Base-by-base conservation (phyloP, 2,329 filamentous ascomycete species). In the Fusarium sp. region DNA sequence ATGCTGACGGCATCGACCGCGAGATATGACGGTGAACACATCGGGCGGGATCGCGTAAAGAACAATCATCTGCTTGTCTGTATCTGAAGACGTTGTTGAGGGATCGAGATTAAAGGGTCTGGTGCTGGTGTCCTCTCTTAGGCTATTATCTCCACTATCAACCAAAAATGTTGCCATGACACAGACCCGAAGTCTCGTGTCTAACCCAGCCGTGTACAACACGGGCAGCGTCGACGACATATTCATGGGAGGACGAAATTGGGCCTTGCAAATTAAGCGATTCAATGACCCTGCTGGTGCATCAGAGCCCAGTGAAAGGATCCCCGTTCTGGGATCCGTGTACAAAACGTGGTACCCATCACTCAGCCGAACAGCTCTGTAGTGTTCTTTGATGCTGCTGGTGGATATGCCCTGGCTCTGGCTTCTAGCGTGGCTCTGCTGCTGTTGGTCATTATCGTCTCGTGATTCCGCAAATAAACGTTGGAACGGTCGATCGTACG, bases 261-360 rank as follows among this genome's bases (percentile, higher is more conserved):
- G 81, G 13, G 91, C 82, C 61, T 90, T 90, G 24, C 86, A 83
- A 8, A 87, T 80, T 16, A 92, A 78, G 81, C 87, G 55, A 82
- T 85, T 42, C 26, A 75, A 41, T 2, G 77, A 74, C 13, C 87
- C 86, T 29, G 88, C 79, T 2, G 88, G 87, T 1, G 86, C 85
- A 78, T 91, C 88, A 44, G 83, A 87, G 6, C 90, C 89, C 18
- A 92, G 78, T 63, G 85, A 89, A 9, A 92, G 81, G 11, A 83
- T 77, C 12, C 83, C 84, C 3, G 83, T 86, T 13, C 77, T 77
- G 7, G 89, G 88, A 72, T 92, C 89, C 9, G 87, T 88, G 74
- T 91, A 92, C 8, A 92, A 77, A 35, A 92, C 81, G 69, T 92
- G 88, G 57, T 86, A 80, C 3, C 89, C 89, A 74, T 92, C 90